Percentiles rank a stretch among this genome's conserved stretches.
These are phyloP conservation scores for Teratosphaeria destructans DNA, from an alignment of 2,329 filamentous ascomycete species.

Conservation along the genomic window DNA sequence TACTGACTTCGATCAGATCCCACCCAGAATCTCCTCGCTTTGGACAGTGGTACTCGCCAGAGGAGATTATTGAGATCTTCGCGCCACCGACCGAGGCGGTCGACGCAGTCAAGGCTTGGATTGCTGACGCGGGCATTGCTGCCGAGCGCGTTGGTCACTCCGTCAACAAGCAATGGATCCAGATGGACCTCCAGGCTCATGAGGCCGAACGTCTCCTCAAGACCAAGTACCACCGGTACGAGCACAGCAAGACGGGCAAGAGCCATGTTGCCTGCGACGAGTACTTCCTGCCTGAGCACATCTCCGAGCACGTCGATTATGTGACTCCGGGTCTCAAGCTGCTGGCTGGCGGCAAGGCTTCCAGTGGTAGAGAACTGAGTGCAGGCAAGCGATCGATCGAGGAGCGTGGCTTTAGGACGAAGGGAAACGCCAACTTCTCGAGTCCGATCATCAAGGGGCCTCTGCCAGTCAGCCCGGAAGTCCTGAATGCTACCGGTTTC, in stretches of 20 bases:
- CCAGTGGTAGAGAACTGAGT: not conserved
- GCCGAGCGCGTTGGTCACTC: conserved; percentile 39
- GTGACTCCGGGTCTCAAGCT: conserved; percentile 30
- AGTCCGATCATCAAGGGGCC: not conserved
- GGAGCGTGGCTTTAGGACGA: conserved; percentile 42
- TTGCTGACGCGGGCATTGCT: conserved; percentile 41
- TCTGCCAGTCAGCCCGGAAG: not conserved
- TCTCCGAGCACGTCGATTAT: conserved; percentile 26
- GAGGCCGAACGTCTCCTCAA: conserved; percentile 45
- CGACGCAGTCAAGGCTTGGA: conserved; percentile 43
- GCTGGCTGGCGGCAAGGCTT: not conserved
- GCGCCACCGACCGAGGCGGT: conserved; percentile 32
- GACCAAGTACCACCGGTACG: conserved; percentile 43
- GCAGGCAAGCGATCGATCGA: conserved; percentile 11
- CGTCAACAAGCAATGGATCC: conserved; percentile 39
- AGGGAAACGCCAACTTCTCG: not conserved
- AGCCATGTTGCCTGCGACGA: conserved; percentile 29
- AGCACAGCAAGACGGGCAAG: conserved; percentile 28
- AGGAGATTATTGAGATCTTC: conserved; percentile 35
- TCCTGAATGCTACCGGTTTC: not conserved
- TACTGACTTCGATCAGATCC: not conserved
- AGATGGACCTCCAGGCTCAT: conserved; percentile 36
- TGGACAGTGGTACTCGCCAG: conserved; percentile 28
- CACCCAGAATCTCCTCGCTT: not conserved
- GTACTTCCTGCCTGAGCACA: conserved; percentile 24